phyloP scores from a whole-genome alignment of 129 eudicot genomes.

The Flaveria sonorensis region DNA sequence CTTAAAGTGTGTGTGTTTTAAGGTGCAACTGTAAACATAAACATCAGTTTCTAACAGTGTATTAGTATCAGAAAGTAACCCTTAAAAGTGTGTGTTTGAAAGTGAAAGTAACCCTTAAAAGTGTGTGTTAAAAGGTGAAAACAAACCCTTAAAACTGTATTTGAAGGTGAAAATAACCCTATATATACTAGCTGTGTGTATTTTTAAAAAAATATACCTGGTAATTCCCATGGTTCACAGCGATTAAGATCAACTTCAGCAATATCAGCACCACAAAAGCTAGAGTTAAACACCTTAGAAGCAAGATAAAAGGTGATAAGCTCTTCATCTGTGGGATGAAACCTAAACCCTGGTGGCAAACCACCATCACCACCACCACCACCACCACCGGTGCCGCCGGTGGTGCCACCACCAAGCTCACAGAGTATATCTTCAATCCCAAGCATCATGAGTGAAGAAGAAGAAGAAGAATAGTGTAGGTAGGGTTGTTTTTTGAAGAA shows the following conservation, averaged over 20 bases:
- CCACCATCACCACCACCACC: slow-evolving; percentile 26
- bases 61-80: too few species aligned
- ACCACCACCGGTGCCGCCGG: slow-evolving; percentile 28
- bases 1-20: not conserved
- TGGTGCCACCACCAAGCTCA: slow-evolving; percentile 47
- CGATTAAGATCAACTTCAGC: slow-evolving; percentile 71
- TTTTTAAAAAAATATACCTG: slow-evolving; percentile 36
- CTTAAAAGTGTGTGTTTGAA: not conserved
- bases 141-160: too few species aligned
- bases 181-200: too few species aligned
- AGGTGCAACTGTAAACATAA: too few species aligned
- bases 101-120: not conserved
- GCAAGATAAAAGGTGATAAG: slow-evolving; percentile 84
- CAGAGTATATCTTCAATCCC: slow-evolving; percentile 71
- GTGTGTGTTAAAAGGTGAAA: not conserved
- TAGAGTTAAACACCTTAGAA: slow-evolving; percentile 66
- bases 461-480: not conserved
- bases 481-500: not conserved
- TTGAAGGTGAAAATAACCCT: slow-evolving; percentile 10
- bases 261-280: slow-evolving; percentile 49
- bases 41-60: too few species aligned
- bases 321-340: slow-evolving; percentile 96
- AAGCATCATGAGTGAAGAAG: slow-evolving; percentile 44
- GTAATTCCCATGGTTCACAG: slow-evolving; percentile 80
- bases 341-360: slow-evolving; percentile 91